Conservation (phyloP, 495 filamentous ascomycete species). For the Daldinia decipiens region DNA sequence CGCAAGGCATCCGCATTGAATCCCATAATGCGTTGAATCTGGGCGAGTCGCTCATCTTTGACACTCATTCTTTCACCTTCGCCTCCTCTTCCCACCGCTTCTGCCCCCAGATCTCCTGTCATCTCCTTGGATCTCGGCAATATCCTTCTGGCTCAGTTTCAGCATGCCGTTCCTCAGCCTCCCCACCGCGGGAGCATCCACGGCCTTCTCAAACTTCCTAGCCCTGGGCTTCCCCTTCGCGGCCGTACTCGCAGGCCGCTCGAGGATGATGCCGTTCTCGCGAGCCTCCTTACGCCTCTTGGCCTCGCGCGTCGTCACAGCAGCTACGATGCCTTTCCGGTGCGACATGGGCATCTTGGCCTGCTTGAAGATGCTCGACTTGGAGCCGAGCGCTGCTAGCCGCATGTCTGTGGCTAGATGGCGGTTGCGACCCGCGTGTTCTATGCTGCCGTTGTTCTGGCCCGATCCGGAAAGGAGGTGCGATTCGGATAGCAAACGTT, state of each 20-base stretch:
- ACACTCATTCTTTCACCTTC: conserved; percentile 36
- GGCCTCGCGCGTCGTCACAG: conserved; percentile 70
- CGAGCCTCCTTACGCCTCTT: conserved; percentile 79
- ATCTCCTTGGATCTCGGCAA: conserved; percentile 70
- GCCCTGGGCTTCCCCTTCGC: conserved; percentile 48
- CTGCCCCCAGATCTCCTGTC: conserved; percentile 40
- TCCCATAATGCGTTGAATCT: neutral
- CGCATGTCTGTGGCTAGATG: conserved; percentile 85
- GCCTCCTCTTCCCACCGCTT: conserved; percentile 45
- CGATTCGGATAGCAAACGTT: conserved; percentile 88
- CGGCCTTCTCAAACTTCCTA: conserved; percentile 68
- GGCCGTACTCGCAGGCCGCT: conserved; percentile 61
- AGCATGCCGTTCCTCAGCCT: conserved; percentile 82
- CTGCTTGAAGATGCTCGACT: conserved; percentile 75
- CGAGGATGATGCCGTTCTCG: conserved; percentile 91
- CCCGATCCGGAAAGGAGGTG: conserved; percentile 79
- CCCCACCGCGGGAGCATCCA: conserved; percentile 80
- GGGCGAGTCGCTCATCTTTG: neutral
- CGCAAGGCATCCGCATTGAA: neutral
- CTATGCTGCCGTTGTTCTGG: conserved; percentile 68
- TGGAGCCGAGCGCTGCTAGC: conserved; percentile 81
- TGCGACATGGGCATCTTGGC: conserved; percentile 85
- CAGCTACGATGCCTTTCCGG: conserved; percentile 78
- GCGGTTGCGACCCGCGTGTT: conserved; percentile 55
- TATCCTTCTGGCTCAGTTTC: conserved; percentile 79